Base-by-base conservation (phyloP, 2,329 filamentous ascomycete species). In the Monosporascus ibericus region DNA sequence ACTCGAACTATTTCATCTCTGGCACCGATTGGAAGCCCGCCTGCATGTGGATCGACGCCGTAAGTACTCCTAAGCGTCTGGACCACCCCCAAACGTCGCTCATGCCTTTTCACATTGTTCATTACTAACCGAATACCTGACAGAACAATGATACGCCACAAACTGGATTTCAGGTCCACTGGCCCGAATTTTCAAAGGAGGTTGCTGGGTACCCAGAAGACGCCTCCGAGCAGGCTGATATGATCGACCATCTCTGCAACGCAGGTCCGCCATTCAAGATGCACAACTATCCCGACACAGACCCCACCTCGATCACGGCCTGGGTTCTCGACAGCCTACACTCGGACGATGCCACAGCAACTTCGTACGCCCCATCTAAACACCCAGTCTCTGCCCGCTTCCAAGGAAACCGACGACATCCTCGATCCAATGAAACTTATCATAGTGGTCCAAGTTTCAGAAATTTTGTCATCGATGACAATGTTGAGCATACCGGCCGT, bases 401-500 rank as follows among this genome's bases (percentile, higher is more conserved):
- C 54, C 55, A 30, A 44, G 4, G 18, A 42, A 15, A 22, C 7
- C 4, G 24, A n/a, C n/a, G 20, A 20, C 47, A 37, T 48, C 50
- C 42, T 47, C 38, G 44, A 9, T 24, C 24, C 3, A 52, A 42
- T 44, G 27, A 48, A 34, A 48, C 49, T 25, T 20, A 44, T 15
- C 38, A 39, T n/a, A 5, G 11, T 18, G 8, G 48, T 46, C 25
- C 14, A 37, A 48, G 52, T 22, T 44, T 24, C 27, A 52, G 49
- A 46, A 54, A 48, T 6, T 51, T 64, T n/a, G 59, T 64, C 5
- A 50, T 63, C 18, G 53, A 55, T 44, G 52, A 60, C 52, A 50
- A 38, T 18, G 49, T 34, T 2, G 9, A 49, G 30, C 65, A 64
- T 52, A 51, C 54, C 5, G 60, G 57, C 4, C 18, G 37, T 8